Evolutionary conservation across 2,329 filamentous ascomycete genomes (phyloP), one percentile per base, ranked within the genome.

Genomic region (Alternaria ventricosa): DNA sequence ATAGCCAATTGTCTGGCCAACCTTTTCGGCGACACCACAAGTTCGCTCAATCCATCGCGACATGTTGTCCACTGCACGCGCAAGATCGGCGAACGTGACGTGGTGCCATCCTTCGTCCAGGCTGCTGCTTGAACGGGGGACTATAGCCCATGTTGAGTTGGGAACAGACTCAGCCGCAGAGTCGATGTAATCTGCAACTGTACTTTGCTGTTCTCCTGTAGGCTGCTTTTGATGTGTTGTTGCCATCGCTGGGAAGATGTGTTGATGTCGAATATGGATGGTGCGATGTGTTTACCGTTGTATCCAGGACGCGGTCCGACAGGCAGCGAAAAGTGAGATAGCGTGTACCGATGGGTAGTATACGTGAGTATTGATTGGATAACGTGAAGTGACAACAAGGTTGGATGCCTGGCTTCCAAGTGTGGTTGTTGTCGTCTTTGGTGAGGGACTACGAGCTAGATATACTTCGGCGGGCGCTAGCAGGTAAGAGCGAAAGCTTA

Each of bases 101-200:
- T 55, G 50, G 8, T 55, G 18, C 57, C 57, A 55, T 36, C 50
- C 43, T 49, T 55, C 28, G 6, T 45, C 28, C 5, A 46, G 23
- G 25, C n/a, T 55, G 12, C 15, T 36, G 6, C 20, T 23, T 49
- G 57, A 55, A 8, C 50, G 57, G 13, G 57, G 50, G 11, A 60
- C 50, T 41, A 60, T 47, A 10, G 57, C 57, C 28, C 43, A 60
- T 6, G 28, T 55, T 5, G 50, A 28, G 5, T 55, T 20, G 3
- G 57, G 41, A 9, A 25, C 6, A n/a, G 28, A 28, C 11, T 28
- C 12, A n/a, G 41, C 27, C 13, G 57, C 57, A 12, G 49, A 20
- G 23, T 60, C 57, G 9, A 60, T 47, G n/a, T 49, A 41, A 11
- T 60, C 57, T 12, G 57, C 49, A 13, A 55, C 22, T 1, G 57